A percentile compares a stretch with the other conserved stretches of the same genome.
Evolutionary conservation across 2,329 filamentous ascomycete genomes (phyloP).

Genomic region (Celoporthe dispersa): DNA sequence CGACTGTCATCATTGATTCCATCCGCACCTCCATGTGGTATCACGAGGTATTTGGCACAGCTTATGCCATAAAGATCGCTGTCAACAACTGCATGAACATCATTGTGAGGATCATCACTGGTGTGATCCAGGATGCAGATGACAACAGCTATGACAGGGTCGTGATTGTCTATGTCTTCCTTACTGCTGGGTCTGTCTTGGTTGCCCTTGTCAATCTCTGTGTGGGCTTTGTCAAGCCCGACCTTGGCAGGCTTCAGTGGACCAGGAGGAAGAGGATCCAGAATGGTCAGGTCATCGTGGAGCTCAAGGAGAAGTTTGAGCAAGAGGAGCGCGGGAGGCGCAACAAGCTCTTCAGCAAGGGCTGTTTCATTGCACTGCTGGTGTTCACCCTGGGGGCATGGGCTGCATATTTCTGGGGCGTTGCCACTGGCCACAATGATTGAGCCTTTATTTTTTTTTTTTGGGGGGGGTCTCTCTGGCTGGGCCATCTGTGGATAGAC

Average conservation of each 20-base stretch:
- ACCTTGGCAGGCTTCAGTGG: conserved; percentile 60
- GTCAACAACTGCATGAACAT: conserved; percentile 69
- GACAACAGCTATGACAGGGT: conserved; percentile 60
- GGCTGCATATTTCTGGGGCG: conserved; percentile 64
- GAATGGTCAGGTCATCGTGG: conserved; percentile 49
- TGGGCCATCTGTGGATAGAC: background rate
- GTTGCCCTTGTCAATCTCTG: conserved; percentile 48
- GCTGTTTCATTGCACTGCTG: conserved; percentile 49
- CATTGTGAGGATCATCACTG: conserved; percentile 60
- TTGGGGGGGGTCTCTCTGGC: background rate
- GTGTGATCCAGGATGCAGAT: conserved; percentile 62
- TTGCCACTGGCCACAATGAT: conserved; percentile 55
- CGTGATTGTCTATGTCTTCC: conserved; percentile 58
- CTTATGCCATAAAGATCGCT: conserved; percentile 63
- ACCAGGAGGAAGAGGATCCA: conserved; percentile 56
- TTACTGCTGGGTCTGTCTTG: conserved; percentile 53
- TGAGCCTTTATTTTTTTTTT: background rate
- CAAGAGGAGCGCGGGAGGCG: conserved; percentile 38
- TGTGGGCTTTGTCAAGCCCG: conserved; percentile 41
- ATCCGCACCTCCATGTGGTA: conserved; percentile 65
- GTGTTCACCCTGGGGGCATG: conserved; percentile 56
- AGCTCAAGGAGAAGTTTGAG: conserved; percentile 47
- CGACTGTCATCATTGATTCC: conserved; percentile 63
- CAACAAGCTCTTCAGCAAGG: conserved; percentile 47
- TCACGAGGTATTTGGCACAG: conserved; percentile 63